Percentiles rank a stretch among this genome's conserved stretches.
phyloP scores from a whole-genome alignment of 176 grass and related monocot genomes.

The Carex myosuroides region DNA sequence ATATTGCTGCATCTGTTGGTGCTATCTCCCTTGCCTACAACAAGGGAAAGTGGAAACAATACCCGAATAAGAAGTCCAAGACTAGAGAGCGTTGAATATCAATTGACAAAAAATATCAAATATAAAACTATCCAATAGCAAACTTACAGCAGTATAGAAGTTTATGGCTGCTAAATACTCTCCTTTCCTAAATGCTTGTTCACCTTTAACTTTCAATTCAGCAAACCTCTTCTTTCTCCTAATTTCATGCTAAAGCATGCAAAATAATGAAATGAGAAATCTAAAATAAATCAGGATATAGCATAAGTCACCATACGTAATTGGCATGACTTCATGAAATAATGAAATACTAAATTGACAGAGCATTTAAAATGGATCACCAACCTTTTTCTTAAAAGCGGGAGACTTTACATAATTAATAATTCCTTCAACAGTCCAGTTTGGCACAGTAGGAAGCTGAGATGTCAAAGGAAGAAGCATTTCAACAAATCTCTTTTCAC shows the following conservation, averaged over 20 bases:
- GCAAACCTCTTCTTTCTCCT: neutral
- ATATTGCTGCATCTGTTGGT: neutral
- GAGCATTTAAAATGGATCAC: neutral
- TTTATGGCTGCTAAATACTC: neutral
- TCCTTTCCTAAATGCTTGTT: neutral
- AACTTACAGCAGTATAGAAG: neutral
- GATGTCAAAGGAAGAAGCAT: slow-evolving; percentile 33
- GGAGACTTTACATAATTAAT: neutral
- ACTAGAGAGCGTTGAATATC: neutral
- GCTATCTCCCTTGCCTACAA: neutral
- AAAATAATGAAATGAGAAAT: neutral
- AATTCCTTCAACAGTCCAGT: slow-evolving; percentile 11
- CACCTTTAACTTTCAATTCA: neutral
- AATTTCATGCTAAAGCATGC: neutral
- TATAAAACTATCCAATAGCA: neutral
- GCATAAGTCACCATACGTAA: neutral
- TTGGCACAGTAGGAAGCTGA: neutral
- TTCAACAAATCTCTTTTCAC: slow-evolving; percentile 31
- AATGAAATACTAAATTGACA: neutral
- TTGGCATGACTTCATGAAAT: neutral
- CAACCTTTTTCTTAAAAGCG: neutral
- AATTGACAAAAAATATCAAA: neutral
- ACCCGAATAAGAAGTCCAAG: neutral
- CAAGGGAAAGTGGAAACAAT: neutral
- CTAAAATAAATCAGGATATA: neutral